Evolutionary conservation across 495 filamentous ascomycete species (phyloP).

Genomic region (Hypoxylon lienhwacheense): DNA sequence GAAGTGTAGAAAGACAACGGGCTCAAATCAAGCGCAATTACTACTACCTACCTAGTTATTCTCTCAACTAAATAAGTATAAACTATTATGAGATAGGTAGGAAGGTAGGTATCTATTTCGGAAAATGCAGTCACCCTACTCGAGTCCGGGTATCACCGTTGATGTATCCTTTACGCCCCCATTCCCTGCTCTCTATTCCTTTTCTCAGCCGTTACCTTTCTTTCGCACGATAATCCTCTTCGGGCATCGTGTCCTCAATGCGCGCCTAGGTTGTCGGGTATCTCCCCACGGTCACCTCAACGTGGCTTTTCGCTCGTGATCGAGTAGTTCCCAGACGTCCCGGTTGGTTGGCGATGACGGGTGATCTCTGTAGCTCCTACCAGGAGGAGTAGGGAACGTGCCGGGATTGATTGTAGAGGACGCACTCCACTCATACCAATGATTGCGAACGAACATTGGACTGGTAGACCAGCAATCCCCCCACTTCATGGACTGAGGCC

Average conservation of each 20-base stretch:
- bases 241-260: neutral
- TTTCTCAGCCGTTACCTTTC: too few relatives aligned
- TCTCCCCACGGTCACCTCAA: neutral
- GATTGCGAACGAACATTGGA: neutral
- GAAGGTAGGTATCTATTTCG: neutral
- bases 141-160: too few relatives aligned
- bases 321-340: conserved; percentile 15
- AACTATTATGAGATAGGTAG: too few relatives aligned
- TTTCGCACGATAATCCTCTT: too few relatives aligned
- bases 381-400: conserved; percentile 14
- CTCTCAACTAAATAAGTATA: too few relatives aligned
- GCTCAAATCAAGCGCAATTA: too few relatives aligned
- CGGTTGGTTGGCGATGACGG: conserved; percentile 3
- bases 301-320: conserved; percentile 3
- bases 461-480: conserved; percentile 2
- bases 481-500: neutral
- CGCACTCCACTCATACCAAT: neutral
- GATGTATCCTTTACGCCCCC: too few relatives aligned
- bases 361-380: conserved; percentile 10
- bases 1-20: too few relatives aligned
- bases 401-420: neutral
- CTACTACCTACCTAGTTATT: too few relatives aligned
- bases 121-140: too few relatives aligned
- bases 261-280: neutral
- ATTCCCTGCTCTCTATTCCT: too few relatives aligned